phyloP scores from a whole-genome alignment of 805 yeast species.

The Sporopachydermia lactativora region DNA sequence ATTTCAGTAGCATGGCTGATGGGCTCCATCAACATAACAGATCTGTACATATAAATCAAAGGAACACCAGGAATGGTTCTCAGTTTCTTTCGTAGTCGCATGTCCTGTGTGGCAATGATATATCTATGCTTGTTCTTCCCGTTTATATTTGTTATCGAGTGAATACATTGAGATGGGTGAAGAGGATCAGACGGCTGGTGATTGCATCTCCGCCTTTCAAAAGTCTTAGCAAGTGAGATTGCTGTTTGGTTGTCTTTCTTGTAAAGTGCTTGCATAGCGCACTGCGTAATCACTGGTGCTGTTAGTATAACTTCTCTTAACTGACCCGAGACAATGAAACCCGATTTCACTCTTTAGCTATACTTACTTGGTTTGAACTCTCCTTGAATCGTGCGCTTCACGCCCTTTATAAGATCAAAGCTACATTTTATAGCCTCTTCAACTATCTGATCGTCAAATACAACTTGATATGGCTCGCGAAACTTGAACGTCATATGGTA shows the following conservation, averaged over 20 bases:
- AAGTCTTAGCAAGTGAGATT: conserved; percentile 63
- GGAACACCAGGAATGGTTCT: conserved; percentile 85
- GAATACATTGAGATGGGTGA: conserved; percentile 63
- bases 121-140: conserved; percentile 85
- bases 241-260: conserved; percentile 58
- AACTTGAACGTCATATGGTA: conserved; percentile 79
- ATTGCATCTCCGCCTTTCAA: conserved; percentile 88
- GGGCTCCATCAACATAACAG: conserved; percentile 96
- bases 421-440: conserved; percentile 49
- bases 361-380: conserved; percentile 52
- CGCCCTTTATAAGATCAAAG: conserved; percentile 69
- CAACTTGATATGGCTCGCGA: conserved; percentile 84
- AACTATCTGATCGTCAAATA: conserved; percentile 73
- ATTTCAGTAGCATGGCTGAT: conserved; percentile 54
- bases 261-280: conserved; percentile 83
- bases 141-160: conserved; percentile 49
- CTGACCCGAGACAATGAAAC: neutral
- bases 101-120: conserved; percentile 74
- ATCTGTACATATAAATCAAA: conserved; percentile 67
- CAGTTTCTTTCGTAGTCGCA: conserved; percentile 49
- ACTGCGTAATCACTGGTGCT: conserved; percentile 67
- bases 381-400: conserved; percentile 69
- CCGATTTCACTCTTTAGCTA: neutral
- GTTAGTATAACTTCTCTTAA: conserved; percentile 7
- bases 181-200: conserved; percentile 54